Evolutionary conservation across 306 rosid species (phyloP), one percentile per base, ranked within the genome.

Genomic region (Lupinus albus): DNA sequence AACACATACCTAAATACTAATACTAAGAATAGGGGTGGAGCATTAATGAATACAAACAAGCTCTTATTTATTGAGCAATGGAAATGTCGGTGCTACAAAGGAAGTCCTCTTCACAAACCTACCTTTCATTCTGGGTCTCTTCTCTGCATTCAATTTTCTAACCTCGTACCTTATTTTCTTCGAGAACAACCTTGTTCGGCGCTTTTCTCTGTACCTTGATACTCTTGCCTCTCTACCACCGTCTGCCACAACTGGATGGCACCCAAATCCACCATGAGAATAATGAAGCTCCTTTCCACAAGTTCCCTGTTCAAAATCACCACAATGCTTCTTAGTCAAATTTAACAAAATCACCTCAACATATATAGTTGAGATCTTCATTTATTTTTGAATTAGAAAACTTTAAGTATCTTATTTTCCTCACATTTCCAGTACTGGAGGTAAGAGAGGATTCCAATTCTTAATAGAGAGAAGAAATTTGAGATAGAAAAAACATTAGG

Each of bases 161-260:
- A 92, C 98, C 79, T 92, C 96, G 78, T 92, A 92, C 80, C 98
- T 84, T 81, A 92, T 92, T 84, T 92, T 92, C 85, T 89, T 92
- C 0, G 98, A 92, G 68, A 92, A 92, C 85, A 89, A 70, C 71
- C 98, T 70, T 57, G 89, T 92, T 64, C 92, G 58, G 15, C 98
- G 77, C 84, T 92, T 92, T 48, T 92, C 98, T 75, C 95, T 78
- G 79, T 92, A 92, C 73, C 98, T 85, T 8, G 88, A 82, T 52
- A 92, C 96, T 61, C 96, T 85, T 2, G 98, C 98, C 53, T 92
- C 95, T 80, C 98, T 85, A 1, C 92, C 89, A 1, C 91, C 87
- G 33, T 87, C 88, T 11, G 11, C 78, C 79, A 84, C 73, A 14
- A 77, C 70, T 14, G 75, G 64, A 33, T 80, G 76, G 25, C 51